Evolutionary conservation across 139 green algal genomes (phyloP).

Genomic region (Diplosphaera chodatii): DNA sequence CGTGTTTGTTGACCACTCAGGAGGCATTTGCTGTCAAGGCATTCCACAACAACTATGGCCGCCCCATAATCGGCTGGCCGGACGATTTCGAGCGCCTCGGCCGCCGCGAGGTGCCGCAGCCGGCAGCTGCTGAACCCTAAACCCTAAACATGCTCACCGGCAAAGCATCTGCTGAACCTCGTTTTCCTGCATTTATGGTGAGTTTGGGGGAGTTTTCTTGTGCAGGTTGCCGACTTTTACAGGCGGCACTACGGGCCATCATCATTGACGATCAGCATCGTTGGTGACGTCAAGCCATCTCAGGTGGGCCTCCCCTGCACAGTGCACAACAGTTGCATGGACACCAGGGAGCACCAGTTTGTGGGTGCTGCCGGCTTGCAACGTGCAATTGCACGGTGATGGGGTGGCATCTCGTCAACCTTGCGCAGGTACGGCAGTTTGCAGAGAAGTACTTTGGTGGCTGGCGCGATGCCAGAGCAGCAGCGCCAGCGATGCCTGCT

Average conservation of each 20-base stretch:
- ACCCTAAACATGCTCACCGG: no score
- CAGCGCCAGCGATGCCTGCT: conserved; percentile 5
- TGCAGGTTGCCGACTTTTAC: conserved; percentile 28
- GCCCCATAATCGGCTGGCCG: conserved; percentile 73
- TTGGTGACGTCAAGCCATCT: conserved; percentile 41
- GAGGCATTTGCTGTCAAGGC: conserved; percentile 29
- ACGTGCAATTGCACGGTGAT: no score
- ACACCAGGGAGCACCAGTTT: no score
- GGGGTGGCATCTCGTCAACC: no score
- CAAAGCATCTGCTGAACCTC: no score
- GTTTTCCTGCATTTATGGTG: no score
- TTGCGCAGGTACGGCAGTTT: conserved; percentile 31
- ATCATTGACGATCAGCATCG: conserved; percentile 57
- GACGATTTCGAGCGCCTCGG: conserved; percentile 57
- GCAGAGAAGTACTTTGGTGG: conserved; percentile 70
- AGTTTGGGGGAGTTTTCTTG: no score
- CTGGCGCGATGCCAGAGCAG: conserved; percentile 28
- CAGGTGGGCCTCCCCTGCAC: no score
- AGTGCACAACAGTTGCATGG: no score
- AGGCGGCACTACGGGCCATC: conserved; percentile 55
- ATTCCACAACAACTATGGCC: conserved; percentile 66
- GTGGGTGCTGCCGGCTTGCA: no score
- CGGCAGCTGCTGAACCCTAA: no score
- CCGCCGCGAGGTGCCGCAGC: conserved; percentile 41
- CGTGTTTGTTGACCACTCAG: no score